Evolutionary conservation across 108 stramenopile species (phyloP).

Genomic region (Pseudonitzschia pungens): DNA sequence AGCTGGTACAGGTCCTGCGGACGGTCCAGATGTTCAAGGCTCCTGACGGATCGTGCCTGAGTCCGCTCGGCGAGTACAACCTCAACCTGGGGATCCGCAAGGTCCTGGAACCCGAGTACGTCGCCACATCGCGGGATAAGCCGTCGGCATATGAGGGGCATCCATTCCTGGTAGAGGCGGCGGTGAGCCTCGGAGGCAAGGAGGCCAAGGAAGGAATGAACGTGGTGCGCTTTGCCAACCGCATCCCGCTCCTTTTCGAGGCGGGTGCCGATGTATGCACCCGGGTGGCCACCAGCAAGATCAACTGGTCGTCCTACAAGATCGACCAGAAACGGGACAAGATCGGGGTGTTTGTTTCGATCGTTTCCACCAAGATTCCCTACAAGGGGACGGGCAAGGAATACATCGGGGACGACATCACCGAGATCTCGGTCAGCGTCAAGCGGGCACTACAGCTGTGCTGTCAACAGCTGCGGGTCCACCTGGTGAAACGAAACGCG

Average conservation of each 20-base stretch:
- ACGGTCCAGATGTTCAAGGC: slow-evolving; percentile 81
- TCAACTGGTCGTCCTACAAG: slow-evolving; percentile 92
- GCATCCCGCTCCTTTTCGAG: slow-evolving; percentile 96
- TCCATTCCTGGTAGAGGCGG: slow-evolving; percentile 96
- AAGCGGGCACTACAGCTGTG: slow-evolving; percentile 78
- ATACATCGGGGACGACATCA: slow-evolving; percentile 89
- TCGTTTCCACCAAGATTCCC: slow-evolving; percentile 95
- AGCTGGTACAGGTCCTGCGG: slow-evolving; percentile 82
- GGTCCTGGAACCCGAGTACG: slow-evolving; percentile 85
- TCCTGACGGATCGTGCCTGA: slow-evolving; percentile 89
- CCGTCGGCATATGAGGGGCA: slow-evolving; percentile 89
- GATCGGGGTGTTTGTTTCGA: slow-evolving; percentile 94
- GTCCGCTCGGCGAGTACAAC: slow-evolving; percentile 97
- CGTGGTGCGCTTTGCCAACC: slow-evolving; percentile 95
- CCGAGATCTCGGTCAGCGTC: slow-evolving; percentile 76
- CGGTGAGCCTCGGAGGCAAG: slow-evolving; percentile 92
- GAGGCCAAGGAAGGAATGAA: slow-evolving; percentile 90
- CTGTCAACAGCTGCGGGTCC: slow-evolving; percentile 73
- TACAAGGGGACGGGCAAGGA: slow-evolving; percentile 99
- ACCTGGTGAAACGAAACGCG: slow-evolving; percentile 73
- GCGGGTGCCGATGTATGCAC: slow-evolving; percentile 94
- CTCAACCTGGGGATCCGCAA: slow-evolving; percentile 94
- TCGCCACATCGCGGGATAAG: slow-evolving; percentile 81
- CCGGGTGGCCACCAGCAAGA: slow-evolving; percentile 81
- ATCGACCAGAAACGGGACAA: slow-evolving; percentile 93